Conservation (phyloP, 176 grass and related monocot genomes). For the Carex pumila region DNA sequence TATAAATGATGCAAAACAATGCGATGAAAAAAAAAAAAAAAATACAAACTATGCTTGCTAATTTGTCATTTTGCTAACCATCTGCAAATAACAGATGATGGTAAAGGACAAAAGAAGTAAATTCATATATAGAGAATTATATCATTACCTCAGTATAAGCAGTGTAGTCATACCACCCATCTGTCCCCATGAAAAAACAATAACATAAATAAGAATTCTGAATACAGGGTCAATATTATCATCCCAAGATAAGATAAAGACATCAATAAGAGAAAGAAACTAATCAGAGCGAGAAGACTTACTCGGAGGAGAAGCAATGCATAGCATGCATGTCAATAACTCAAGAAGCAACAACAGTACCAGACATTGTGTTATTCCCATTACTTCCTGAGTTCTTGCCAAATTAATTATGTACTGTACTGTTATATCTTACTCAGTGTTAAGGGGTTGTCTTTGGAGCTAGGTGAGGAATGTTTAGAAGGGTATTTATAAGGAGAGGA, state of each 20-base stretch:
- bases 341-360: neutral
- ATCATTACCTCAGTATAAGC: slow-evolving; percentile 33
- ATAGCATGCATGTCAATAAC: neutral
- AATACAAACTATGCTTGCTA: neutral
- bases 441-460: neutral
- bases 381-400: neutral
- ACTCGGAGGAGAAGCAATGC: slow-evolving; percentile 2
- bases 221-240: neutral
- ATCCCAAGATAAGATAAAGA: neutral
- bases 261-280: neutral
- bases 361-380: neutral
- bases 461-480: neutral
- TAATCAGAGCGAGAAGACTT: neutral
- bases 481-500: slow-evolving; percentile 17
- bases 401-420: neutral
- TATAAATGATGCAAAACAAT: neutral
- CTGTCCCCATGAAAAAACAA: neutral
- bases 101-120: neutral
- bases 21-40: neutral
- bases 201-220: neutral
- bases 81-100: neutral
- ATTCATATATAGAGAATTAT: neutral
- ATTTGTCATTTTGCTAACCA: neutral
- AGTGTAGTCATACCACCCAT: slow-evolving; percentile 32
- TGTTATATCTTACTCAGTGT: neutral